A percentile compares a stretch with the other conserved stretches of the same genome.
These are phyloP conservation scores for Coemansia sp. DNA, from an alignment of 192 early-diverging fungal species.

Conservation along the genomic window DNA sequence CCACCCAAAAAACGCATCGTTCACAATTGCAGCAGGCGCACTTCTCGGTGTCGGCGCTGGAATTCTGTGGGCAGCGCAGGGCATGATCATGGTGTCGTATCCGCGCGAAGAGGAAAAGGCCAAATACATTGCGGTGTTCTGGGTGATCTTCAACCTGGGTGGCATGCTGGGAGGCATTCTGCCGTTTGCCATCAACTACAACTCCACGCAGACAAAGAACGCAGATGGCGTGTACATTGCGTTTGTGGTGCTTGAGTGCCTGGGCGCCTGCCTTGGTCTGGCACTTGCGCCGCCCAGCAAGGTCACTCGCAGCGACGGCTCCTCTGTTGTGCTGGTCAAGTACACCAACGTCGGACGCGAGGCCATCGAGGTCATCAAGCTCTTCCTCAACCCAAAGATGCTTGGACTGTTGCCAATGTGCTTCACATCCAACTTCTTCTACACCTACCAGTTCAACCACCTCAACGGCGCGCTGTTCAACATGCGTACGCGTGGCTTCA, in stretches of 20 bases:
- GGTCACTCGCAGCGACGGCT: conserved; percentile 70
- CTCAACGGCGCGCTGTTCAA: conserved; percentile 74
- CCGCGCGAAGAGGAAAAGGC: conserved; percentile 81
- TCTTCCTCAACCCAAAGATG: conserved; percentile 74
- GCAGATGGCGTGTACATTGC: conserved; percentile 72
- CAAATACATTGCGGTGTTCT: conserved; percentile 80
- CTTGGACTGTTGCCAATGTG: conserved; percentile 74
- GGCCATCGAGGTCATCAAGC: conserved; percentile 66
- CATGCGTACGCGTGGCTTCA: conserved; percentile 72
- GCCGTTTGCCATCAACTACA: conserved; percentile 70
- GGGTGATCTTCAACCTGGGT: conserved; percentile 86
- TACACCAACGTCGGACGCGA: conserved; percentile 66
- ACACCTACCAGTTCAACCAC: conserved; percentile 77
- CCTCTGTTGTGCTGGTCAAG: conserved; percentile 65
- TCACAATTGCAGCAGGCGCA: conserved; percentile 74
- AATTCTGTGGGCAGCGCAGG: conserved; percentile 76
- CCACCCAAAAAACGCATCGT: conserved; percentile 53
- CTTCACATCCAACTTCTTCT: conserved; percentile 84
- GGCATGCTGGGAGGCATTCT: conserved; percentile 78
- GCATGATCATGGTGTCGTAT: conserved; percentile 86
- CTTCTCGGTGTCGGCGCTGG: conserved; percentile 83
- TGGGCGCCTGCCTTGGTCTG: conserved; percentile 63
- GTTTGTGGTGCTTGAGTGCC: conserved; percentile 75
- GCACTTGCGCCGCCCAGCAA: conserved; percentile 64
- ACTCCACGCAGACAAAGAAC: conserved; percentile 45